Conservation (phyloP, 345 rosid species). For the Pseudoturritis turrita region DNA sequence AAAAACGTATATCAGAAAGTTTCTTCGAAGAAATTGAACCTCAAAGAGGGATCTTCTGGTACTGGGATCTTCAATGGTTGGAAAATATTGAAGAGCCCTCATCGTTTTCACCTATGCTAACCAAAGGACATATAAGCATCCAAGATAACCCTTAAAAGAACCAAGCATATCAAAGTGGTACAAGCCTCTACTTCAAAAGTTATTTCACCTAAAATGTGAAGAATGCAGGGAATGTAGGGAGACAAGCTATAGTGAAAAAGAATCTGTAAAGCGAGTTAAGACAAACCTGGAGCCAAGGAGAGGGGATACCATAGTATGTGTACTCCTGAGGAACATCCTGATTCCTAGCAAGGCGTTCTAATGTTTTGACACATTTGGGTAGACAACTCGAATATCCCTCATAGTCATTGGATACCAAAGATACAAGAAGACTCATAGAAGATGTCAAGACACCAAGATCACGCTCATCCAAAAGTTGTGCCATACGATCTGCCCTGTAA, state of each 20-base stretch:
- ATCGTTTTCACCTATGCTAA: conserved; percentile 71
- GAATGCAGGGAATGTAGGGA: neutral
- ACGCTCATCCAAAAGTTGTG: conserved; percentile 98
- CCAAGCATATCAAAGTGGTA: neutral
- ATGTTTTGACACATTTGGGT: conserved; percentile 89
- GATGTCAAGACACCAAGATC: conserved; percentile 99
- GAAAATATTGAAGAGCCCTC: conserved; percentile 95
- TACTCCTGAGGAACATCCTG: conserved; percentile 99
- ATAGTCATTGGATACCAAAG: conserved; percentile 87
- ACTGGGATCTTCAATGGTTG: conserved; percentile 83
- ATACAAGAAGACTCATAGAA: conserved; percentile 93
- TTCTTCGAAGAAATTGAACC: conserved; percentile 37
- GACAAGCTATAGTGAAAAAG: neutral
- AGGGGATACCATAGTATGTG: conserved; percentile 98
- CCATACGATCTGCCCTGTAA: conserved; percentile 93
- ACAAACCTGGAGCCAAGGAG: conserved; percentile 99
- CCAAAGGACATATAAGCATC: neutral
- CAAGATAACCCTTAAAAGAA: neutral
- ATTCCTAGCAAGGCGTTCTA: conserved; percentile 95
- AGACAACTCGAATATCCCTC: conserved; percentile 91
- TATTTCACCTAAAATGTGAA: neutral
- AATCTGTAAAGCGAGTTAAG: neutral
- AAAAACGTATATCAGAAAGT: neutral
- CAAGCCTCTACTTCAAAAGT: neutral
- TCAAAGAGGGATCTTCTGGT: conserved; percentile 80